phyloP scores from a whole-genome alignment of 148 eudicot genomes.

The Drosera capensis region DNA sequence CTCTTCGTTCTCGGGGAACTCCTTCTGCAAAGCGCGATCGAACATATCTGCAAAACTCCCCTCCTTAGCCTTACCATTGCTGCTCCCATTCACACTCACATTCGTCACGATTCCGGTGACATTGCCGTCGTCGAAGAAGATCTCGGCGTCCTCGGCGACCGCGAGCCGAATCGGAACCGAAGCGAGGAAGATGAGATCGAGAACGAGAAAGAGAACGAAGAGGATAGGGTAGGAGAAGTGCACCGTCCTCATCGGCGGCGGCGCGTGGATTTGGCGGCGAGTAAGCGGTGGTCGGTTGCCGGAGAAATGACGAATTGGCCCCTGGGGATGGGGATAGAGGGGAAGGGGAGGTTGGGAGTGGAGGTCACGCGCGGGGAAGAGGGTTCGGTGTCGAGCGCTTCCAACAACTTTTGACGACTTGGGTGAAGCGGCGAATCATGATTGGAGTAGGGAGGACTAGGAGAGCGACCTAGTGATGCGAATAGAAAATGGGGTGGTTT shows the following conservation, averaged over 20 bases:
- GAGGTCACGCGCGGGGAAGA: neutral
- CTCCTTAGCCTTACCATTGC: slow-evolving; percentile 19
- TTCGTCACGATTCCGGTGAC: slow-evolving; percentile 1
- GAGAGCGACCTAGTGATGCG: too few species aligned
- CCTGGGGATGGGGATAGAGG: neutral
- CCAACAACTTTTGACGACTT: too few species aligned
- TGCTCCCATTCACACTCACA: too few species aligned
- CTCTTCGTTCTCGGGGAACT: slow-evolving; percentile 78
- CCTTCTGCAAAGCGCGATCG: slow-evolving; percentile 91
- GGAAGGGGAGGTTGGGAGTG: neutral
- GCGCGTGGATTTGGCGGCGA: neutral
- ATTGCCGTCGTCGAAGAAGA: neutral
- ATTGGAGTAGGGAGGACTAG: too few species aligned
- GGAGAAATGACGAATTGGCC: neutral
- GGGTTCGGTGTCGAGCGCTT: neutral
- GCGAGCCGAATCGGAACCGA: slow-evolving; percentile 1
- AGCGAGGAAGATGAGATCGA: slow-evolving; percentile 15
- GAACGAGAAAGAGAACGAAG: slow-evolving; percentile 12
- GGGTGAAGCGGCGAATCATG: too few species aligned
- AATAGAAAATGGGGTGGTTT: too few species aligned
- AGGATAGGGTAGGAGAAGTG: slow-evolving; percentile 8
- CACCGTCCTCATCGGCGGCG: slow-evolving; percentile 10
- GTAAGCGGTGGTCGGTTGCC: neutral
- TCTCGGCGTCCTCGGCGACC: neutral
- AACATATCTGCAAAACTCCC: slow-evolving; percentile 81